Evolutionary conservation across 2,329 filamentous ascomycete species (phyloP).

Genomic region (Aspergillus jensenii): DNA sequence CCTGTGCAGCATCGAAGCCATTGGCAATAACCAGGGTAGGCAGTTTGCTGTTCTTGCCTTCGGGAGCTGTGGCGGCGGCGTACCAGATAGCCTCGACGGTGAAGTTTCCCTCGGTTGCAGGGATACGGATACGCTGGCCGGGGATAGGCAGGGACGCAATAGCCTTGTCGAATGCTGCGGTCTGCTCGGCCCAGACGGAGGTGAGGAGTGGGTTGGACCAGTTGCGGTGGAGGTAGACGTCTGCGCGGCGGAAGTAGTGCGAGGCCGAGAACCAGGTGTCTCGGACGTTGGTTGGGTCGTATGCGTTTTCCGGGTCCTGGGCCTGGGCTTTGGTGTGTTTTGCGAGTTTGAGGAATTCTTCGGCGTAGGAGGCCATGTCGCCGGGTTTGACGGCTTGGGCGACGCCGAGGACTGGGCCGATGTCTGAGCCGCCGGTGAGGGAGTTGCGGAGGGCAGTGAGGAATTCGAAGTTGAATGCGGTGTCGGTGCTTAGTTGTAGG

Average conservation of each 20-base stretch:
- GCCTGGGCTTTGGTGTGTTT: conserved; percentile 16
- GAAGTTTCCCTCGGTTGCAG: conserved; percentile 10
- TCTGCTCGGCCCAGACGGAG: conserved; percentile 29
- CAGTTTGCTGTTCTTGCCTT: too few species aligned
- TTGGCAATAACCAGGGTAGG: conserved; percentile 41
- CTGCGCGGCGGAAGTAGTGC: conserved; percentile 45
- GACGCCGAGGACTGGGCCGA: conserved; percentile 18
- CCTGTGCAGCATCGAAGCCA: conserved; percentile 46
- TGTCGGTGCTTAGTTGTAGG: conserved; percentile 15
- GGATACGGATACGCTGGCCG: conserved; percentile 35
- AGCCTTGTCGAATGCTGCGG: conserved; percentile 40
- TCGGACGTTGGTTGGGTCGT: conserved; percentile 2
- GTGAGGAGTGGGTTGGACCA: conserved; percentile 43
- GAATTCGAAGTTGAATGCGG: conserved; percentile 19
- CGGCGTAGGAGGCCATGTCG: conserved; percentile 15
- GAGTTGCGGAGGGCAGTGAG: conserved; percentile 12
- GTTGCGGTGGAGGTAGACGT: conserved; percentile 46
- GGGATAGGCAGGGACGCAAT: conserved; percentile 36
- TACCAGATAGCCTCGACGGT: background rate
- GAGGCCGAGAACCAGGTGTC: conserved; percentile 1
- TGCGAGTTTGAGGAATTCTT: conserved; percentile 3
- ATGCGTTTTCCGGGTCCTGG: conserved; percentile 14
- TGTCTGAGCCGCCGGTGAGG: conserved; percentile 16
- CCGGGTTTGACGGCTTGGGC: conserved; percentile 19
- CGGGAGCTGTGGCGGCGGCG: background rate